These are phyloP conservation scores for Penicillium psychrofluorescens DNA, from an alignment of 495 filamentous ascomycete genomes.

Conservation along the genomic window DNA sequence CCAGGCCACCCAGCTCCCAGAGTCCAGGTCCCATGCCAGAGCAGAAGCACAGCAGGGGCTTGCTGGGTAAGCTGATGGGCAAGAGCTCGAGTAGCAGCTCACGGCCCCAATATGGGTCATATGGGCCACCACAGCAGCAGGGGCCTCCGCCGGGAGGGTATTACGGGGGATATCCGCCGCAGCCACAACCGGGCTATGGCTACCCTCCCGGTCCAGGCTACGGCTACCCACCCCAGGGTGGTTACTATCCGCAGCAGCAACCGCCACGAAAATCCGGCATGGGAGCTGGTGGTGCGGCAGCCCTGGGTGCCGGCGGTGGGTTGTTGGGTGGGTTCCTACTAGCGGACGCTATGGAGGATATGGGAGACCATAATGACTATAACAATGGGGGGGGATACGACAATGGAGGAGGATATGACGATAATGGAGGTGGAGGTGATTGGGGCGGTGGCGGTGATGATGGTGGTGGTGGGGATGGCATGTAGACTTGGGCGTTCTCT, in stretches of 20 bases:
- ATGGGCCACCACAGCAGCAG: slow-evolving; percentile 7
- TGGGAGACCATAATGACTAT: slow-evolving; percentile 34
- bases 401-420: slow-evolving; percentile 31
- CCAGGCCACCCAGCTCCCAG: slow-evolving; percentile 13
- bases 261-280: slow-evolving; percentile 39
- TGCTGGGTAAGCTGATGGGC: slow-evolving; percentile 45
- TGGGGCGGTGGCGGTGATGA: slow-evolving; percentile 32
- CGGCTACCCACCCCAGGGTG: slow-evolving; percentile 17
- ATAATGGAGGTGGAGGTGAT: slow-evolving; percentile 43
- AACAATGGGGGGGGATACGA: slow-evolving; percentile 36
- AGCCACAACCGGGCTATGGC: slow-evolving; percentile 32
- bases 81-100: slow-evolving; percentile 24
- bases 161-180: slow-evolving; percentile 28
- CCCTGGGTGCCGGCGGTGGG: slow-evolving; percentile 71
- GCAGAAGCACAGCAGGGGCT: slow-evolving; percentile 28
- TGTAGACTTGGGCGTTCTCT: neutral
- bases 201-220: slow-evolving; percentile 22
- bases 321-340: slow-evolving; percentile 64
- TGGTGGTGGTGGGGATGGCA: slow-evolving; percentile 43
- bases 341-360: slow-evolving; percentile 55
- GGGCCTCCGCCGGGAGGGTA: slow-evolving; percentile 18
- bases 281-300: slow-evolving; percentile 62
- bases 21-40: slow-evolving; percentile 10
- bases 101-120: slow-evolving; percentile 21
- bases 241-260: slow-evolving; percentile 32